A percentile compares a stretch with the other conserved stretches of the same genome.
phyloP scores from a whole-genome alignment of 805 yeast genomes.

The Blastobotrys americana region DNA sequence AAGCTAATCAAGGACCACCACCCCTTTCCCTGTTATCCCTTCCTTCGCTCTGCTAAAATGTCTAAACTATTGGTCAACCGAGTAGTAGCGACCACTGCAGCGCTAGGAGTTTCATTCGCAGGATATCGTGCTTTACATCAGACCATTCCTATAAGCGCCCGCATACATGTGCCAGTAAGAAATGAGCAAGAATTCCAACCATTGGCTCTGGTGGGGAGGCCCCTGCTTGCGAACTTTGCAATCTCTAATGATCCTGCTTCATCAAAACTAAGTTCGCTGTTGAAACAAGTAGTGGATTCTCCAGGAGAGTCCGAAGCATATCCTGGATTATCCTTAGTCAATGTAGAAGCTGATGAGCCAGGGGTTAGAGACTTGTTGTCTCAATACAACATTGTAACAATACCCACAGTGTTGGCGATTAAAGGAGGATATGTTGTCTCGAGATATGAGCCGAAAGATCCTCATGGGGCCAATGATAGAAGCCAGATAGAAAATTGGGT shows the following conservation, averaged over 20 bases:
- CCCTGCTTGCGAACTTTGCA: slow-evolving; percentile 67
- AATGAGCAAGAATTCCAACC: slow-evolving; percentile 54
- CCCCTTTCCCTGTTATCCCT: no score
- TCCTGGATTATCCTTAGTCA: slow-evolving; percentile 52
- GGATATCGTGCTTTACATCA: slow-evolving; percentile 8
- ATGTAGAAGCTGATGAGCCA: slow-evolving; percentile 61
- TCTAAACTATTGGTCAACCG: no score
- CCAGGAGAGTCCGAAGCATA: not conserved
- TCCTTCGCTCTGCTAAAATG: no score
- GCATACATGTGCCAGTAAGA: slow-evolving; percentile 45
- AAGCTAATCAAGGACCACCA: no score
- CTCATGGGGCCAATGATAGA: not conserved
- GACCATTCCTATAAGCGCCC: slow-evolving; percentile 43
- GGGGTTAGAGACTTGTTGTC: slow-evolving; percentile 53
- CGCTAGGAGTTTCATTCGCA: slow-evolving; percentile 1
- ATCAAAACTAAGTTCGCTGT: slow-evolving; percentile 53
- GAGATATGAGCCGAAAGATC: slow-evolving; percentile 25
- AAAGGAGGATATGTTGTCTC: slow-evolving; percentile 55
- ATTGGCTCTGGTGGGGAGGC: slow-evolving; percentile 43
- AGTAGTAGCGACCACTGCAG: slow-evolving; percentile 6
- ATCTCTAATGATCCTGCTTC: slow-evolving; percentile 55
- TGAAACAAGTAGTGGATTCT: slow-evolving; percentile 41
- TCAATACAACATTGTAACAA: slow-evolving; percentile 46
- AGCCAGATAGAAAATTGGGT: slow-evolving; percentile 32
- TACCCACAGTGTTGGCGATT: slow-evolving; percentile 64